phyloP scores from a whole-genome alignment of 768 basidiomycete genomes.

The Lactifluus pinguis region DNA sequence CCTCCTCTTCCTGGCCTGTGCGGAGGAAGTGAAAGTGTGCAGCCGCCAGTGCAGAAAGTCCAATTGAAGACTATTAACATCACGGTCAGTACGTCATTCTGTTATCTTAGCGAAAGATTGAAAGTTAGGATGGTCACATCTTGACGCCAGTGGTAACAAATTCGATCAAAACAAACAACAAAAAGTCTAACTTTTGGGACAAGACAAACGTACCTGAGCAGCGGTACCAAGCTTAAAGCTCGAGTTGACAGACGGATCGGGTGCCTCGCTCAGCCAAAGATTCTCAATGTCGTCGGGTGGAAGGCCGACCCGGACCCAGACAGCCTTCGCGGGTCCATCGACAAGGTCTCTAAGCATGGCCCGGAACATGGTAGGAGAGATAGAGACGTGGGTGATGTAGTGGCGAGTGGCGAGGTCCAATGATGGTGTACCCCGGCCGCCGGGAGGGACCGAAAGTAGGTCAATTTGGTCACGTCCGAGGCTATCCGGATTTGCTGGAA shows the following conservation, averaged over 20 bases:
- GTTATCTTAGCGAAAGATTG: no score
- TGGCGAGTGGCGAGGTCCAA: no score
- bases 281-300: constrained; percentile 30
- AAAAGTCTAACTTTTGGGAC: neutral
- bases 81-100: neutral
- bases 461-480: no score
- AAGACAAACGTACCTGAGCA: constrained; percentile 49
- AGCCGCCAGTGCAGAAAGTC: constrained; percentile 43
- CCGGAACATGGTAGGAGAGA: neutral
- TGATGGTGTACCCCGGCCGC: neutral
- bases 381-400: neutral
- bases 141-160: neutral
- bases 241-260: constrained; percentile 40
- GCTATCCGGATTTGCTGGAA: no score
- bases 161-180: neutral
- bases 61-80: constrained; percentile 40
- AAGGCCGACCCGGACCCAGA: constrained; percentile 37
- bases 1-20: constrained; percentile 39
- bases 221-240: constrained; percentile 45
- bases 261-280: constrained; percentile 30
- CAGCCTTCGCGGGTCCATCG: constrained; percentile 17
- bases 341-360: constrained; percentile 8
- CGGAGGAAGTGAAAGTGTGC: constrained; percentile 40
- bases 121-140: neutral
- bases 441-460: neutral